Percentiles rank a stretch among this genome's conserved stretches.
Evolutionary conservation across 2,329 filamentous ascomycete genomes (phyloP).

Genomic region (Cladophialophora yegresii): DNA sequence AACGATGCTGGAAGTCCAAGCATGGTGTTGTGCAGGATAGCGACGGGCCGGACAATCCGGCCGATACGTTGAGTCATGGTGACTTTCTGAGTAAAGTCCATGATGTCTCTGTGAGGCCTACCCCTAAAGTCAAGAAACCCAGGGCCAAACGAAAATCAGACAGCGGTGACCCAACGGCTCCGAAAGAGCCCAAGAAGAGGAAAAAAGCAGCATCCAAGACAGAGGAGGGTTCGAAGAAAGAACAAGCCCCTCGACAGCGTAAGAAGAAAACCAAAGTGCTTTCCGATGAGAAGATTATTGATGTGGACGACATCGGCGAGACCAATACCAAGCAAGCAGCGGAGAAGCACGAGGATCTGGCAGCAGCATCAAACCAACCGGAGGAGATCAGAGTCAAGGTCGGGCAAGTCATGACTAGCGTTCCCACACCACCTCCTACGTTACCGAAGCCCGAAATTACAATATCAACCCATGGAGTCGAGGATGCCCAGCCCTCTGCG

Average conservation of each 20-base stretch:
- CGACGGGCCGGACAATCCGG: slow-evolving; percentile 22
- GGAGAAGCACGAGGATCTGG: not conserved
- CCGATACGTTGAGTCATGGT: slow-evolving; percentile 24
- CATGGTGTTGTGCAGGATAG: slow-evolving; percentile 36
- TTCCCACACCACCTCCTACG: slow-evolving; percentile 12
- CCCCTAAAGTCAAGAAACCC: slow-evolving; percentile 32
- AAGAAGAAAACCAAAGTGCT: not conserved
- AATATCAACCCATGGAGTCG: not conserved
- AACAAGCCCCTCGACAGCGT: slow-evolving; percentile 1
- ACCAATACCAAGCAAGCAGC: not conserved
- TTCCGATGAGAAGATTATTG: slow-evolving; percentile 24
- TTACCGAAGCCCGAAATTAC: not conserved
- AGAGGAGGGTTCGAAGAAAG: slow-evolving; percentile 10
- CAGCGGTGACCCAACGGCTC: slow-evolving; percentile 1
- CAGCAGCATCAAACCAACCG: not conserved
- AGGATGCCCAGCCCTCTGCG: not conserved
- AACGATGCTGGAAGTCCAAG: slow-evolving; percentile 71
- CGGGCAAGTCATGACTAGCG: not conserved
- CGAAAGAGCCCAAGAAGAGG: slow-evolving; percentile 31
- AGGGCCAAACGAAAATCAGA: slow-evolving; percentile 29
- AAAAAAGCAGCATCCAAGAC: slow-evolving; percentile 24
- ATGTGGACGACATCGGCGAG: slow-evolving; percentile 35
- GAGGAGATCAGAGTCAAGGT: not conserved
- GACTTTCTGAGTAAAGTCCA: slow-evolving; percentile 36
- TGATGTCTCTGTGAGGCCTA: slow-evolving; percentile 31